Percentiles rank a stretch among this genome's conserved stretches.
Evolutionary conservation across 805 yeast genomes (phyloP).

Genomic region (Torulaspora microellipsoides): DNA sequence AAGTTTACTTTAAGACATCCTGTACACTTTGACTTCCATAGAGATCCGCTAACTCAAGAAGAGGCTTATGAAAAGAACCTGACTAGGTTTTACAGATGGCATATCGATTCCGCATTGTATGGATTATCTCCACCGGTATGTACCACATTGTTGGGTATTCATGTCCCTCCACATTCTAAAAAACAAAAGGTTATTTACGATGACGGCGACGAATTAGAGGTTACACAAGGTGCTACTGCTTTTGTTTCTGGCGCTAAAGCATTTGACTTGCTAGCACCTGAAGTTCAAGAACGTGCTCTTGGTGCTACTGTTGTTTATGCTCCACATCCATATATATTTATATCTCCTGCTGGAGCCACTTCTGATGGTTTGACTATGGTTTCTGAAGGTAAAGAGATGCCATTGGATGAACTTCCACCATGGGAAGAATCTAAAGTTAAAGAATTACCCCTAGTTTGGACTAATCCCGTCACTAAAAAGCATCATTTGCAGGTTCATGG

Average conservation of each 20-base stretch:
- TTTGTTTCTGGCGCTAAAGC: slow-evolving; percentile 83
- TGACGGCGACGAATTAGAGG: slow-evolving; percentile 58
- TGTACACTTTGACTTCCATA: slow-evolving; percentile 77
- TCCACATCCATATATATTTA: slow-evolving; percentile 87
- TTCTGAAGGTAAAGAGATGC: slow-evolving; percentile 67
- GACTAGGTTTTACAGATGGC: slow-evolving; percentile 91
- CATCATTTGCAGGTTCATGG: slow-evolving; percentile 87
- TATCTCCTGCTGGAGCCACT: slow-evolving; percentile 75
- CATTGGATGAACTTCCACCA: slow-evolving; percentile 64
- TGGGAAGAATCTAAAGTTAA: slow-evolving; percentile 82
- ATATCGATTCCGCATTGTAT: slow-evolving; percentile 84
- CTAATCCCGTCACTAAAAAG: slow-evolving; percentile 78
- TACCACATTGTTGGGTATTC: slow-evolving; percentile 77
- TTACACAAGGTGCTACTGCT: slow-evolving; percentile 85
- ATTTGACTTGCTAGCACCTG: slow-evolving; percentile 57
- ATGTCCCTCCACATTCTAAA: slow-evolving; percentile 66
- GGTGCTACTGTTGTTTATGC: slow-evolving; percentile 82
- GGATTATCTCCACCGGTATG: slow-evolving; percentile 82
- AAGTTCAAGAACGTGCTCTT: slow-evolving; percentile 70
- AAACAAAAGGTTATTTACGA: slow-evolving; percentile 64
- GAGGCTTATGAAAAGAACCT: slow-evolving; percentile 54
- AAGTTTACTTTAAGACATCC: slow-evolving; percentile 71
- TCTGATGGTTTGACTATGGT: slow-evolving; percentile 85
- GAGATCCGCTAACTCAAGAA: slow-evolving; percentile 55
- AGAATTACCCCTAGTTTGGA: slow-evolving; percentile 84